Conservation (phyloP, 78 protist genomes). For the Bigelowiella natans region DNA sequence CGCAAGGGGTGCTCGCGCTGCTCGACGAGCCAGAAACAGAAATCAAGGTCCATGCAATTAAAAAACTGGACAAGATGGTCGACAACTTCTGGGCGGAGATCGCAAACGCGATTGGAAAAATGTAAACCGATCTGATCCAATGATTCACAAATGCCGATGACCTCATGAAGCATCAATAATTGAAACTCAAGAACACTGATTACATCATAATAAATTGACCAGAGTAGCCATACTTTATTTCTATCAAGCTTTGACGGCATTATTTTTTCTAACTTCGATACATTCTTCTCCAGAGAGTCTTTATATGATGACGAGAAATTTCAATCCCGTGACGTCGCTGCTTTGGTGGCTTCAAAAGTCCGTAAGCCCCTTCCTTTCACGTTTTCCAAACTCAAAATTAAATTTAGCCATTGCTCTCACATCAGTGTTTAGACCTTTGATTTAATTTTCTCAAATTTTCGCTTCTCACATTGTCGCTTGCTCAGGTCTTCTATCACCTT, state of each 20-base stretch:
- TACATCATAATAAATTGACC: too few relatives aligned
- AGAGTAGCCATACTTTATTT: too few relatives aligned
- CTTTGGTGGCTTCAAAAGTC: conserved; percentile 57
- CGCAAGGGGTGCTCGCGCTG: neutral
- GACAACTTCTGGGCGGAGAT: conserved; percentile 83
- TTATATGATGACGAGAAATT: conserved; percentile 48
- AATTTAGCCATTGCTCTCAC: neutral
- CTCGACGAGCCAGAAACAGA: conserved; percentile 1
- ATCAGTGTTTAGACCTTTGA: neutral
- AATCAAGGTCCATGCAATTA: conserved; percentile 10
- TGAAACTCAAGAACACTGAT: neutral
- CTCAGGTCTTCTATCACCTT: conserved; percentile 81
- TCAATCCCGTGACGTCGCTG: conserved; percentile 50
- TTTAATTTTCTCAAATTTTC: neutral
- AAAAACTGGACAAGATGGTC: conserved; percentile 39
- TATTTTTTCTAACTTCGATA: too few relatives aligned
- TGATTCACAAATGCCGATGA: neutral
- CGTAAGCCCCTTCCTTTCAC: neutral
- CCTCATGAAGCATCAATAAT: neutral
- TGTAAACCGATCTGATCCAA: conserved; percentile 20
- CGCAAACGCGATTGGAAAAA: conserved; percentile 21
- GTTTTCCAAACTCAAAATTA: neutral
- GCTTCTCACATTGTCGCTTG: neutral
- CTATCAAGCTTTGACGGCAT: conserved; percentile 12
- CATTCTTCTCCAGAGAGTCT: conserved; percentile 28